These are phyloP conservation scores for Colletotrichum caudatum DNA, from an alignment of 2,329 filamentous ascomycete genomes.

Conservation along the genomic window DNA sequence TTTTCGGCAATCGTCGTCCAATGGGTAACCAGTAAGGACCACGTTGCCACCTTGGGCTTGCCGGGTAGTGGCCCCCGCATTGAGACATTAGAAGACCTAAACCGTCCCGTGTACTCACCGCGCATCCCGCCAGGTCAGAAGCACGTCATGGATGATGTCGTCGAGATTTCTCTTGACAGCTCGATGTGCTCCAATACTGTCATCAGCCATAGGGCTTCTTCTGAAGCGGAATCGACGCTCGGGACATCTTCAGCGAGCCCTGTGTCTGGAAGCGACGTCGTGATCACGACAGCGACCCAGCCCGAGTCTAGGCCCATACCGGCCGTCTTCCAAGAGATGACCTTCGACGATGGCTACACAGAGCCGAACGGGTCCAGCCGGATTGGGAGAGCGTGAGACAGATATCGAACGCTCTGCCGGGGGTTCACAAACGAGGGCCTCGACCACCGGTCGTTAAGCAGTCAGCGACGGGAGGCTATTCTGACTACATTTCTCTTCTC, in stretches of 20 bases:
- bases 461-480: not conserved
- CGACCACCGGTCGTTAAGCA: conserved; percentile 11
- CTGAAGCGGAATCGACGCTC: conserved; percentile 1
- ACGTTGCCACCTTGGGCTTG: conserved; percentile 46
- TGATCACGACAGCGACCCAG: conserved; percentile 55
- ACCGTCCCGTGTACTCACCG: conserved; percentile 25
- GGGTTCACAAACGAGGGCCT: conserved; percentile 23
- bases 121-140: conserved; percentile 44
- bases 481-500: conserved; percentile 5
- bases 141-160: conserved; percentile 44
- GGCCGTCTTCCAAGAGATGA: conserved; percentile 21
- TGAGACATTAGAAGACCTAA: conserved; percentile 19
- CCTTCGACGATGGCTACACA: conserved; percentile 24
- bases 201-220: conserved; percentile 29
- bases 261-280: conserved; percentile 44
- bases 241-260: not conserved
- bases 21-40: conserved; percentile 67
- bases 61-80: conserved; percentile 17
- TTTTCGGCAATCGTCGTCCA: conserved; percentile 72
- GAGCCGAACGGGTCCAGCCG: conserved; percentile 12
- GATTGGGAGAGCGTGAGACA: not conserved
- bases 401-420: not conserved
- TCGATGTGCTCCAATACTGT: conserved; percentile 3
- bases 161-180: conserved; percentile 43
- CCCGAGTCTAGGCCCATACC: conserved; percentile 48